Evolutionary conservation across 306 rosid species (phyloP), one percentile per base, ranked within the genome.

Genomic region (Cucumis melo): DNA sequence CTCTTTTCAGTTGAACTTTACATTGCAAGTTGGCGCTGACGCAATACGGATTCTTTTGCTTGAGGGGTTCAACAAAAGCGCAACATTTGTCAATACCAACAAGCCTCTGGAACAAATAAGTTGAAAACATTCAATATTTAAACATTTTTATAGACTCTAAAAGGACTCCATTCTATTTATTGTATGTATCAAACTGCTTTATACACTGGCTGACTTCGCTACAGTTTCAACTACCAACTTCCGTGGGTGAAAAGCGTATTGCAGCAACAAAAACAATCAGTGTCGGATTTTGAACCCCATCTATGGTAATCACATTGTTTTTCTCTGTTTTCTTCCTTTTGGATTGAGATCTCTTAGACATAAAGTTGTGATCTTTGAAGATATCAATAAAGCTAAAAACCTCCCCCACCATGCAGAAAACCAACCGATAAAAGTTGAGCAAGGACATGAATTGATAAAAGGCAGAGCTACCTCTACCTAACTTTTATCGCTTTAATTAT

Each of bases 31-130:
- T 24, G 98, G 94, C 57, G 23, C 81, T 75, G 94, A 91, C 71
- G 92, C 96, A 0, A 79, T 91, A 59, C 87, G 94, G 80, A 90
- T 90, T 78, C 94, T 91, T 85, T 87, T 90, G 87, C 85, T 89
- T 15, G 89, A 91, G 83, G 97, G 97, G 44, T 85, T 91, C 68
- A 83, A 91, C 81, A 94, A 91, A 84, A 88, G 89, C 42, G 89
- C 91, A 27, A 87, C 87, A 44, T 85, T 85, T 76, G 86, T 85
- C 65, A 85, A 87, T 80, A 83, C 81, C 70, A 79, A 81, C 81
- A 85, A 83, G 67, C 72, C 87, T 79, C 29, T 83, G 82, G 88
- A 83, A 68, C 91, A 85, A 59, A 79, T 73, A n/a, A 86, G 91
- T 42, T 87, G 79, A 80, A 60, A 65, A 7, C 1, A 8, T 2